These are phyloP conservation scores for Piper longum DNA, from an alignment of 164 flowering plant species.

Conservation along the genomic window DNA sequence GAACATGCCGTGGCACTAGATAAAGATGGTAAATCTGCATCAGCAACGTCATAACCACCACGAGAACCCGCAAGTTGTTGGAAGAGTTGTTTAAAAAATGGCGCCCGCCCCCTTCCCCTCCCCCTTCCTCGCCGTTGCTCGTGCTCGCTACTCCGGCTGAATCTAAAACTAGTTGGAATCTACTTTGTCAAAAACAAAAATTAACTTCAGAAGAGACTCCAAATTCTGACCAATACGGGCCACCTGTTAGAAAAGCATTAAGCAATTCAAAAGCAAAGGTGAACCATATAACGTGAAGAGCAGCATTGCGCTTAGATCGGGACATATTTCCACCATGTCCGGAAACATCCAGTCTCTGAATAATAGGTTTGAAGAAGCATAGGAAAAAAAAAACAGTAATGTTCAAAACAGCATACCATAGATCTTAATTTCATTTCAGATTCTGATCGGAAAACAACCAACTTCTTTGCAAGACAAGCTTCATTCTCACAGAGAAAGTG, in stretches of 20 bases:
- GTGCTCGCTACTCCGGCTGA: constrained; percentile 40
- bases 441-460: constrained; percentile 68
- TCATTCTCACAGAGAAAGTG: constrained; percentile 93
- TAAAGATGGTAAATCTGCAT: constrained; percentile 6
- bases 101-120: constrained; percentile 30
- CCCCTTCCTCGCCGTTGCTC: constrained; percentile 60
- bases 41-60: constrained; percentile 47
- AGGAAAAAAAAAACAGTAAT: background rate
- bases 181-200: constrained; percentile 10
- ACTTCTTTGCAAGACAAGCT: constrained; percentile 76
- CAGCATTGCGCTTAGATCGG: constrained; percentile 81
- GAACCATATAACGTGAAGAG: constrained; percentile 49
- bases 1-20: constrained; percentile 2
- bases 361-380: background rate
- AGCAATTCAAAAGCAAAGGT: background rate
- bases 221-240: background rate
- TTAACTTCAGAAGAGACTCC: background rate
- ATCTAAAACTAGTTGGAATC: constrained; percentile 89
- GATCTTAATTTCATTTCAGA: constrained; percentile 72
- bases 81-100: constrained; percentile 32
- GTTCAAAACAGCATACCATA: background rate
- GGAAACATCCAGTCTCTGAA: constrained; percentile 67
- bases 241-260: background rate
- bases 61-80: constrained; percentile 42
- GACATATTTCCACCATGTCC: constrained; percentile 95